Conservation (phyloP, 2,329 filamentous ascomycete genomes). For the Ophiostoma sp. region DNA sequence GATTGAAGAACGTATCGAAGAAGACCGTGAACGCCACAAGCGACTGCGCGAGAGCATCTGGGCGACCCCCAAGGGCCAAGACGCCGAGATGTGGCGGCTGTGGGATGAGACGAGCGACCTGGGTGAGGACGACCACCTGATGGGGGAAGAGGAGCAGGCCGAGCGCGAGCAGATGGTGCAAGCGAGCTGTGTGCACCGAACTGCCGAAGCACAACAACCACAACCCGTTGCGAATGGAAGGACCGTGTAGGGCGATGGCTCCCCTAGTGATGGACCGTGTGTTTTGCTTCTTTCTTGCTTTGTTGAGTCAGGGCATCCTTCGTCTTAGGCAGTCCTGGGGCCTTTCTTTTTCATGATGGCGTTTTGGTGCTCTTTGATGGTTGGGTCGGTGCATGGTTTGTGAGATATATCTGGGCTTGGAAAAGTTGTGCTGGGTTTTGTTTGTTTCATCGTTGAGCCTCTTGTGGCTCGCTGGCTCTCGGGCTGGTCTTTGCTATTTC, state of each 20-base stretch:
- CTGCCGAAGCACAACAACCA: background rate
- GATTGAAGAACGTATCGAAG: constrained; percentile 94
- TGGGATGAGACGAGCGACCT: constrained; percentile 88
- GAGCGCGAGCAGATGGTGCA: constrained; percentile 45
- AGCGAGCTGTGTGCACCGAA: constrained; percentile 43
- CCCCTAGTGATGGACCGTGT: background rate
- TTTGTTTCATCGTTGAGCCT: background rate
- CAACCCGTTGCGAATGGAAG: background rate
- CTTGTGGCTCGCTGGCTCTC: background rate
- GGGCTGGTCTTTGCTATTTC: background rate
- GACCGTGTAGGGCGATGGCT: background rate
- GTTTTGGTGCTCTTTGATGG: background rate
- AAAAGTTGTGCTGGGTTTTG: background rate
- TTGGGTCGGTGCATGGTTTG: background rate
- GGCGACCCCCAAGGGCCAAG: constrained; percentile 70
- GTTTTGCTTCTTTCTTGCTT: background rate
- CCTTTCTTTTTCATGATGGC: background rate
- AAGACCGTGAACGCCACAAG: constrained; percentile 94
- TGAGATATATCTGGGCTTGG: background rate
- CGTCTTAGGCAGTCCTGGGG: background rate
- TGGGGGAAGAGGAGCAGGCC: constrained; percentile 70
- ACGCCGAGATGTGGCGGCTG: constrained; percentile 73
- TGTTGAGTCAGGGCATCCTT: background rate
- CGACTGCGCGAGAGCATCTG: constrained; percentile 87
- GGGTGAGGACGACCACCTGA: constrained; percentile 80